These are phyloP conservation scores for Harringtonia lauricola DNA, from an alignment of 2,329 filamentous ascomycete genomes.

Conservation along the genomic window DNA sequence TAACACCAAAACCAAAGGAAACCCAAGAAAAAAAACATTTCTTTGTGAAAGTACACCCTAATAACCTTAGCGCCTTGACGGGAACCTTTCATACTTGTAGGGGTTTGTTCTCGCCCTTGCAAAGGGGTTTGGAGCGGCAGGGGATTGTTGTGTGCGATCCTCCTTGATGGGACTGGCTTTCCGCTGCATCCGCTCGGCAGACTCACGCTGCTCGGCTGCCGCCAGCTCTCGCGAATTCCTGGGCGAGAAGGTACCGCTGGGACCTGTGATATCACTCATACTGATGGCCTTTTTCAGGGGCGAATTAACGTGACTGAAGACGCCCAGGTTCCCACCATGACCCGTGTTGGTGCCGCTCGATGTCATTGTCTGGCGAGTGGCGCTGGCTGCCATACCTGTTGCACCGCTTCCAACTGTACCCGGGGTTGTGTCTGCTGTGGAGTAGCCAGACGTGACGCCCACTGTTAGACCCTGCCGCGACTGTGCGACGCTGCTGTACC, in stretches of 20 bases:
- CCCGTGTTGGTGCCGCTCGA: constrained; percentile 14
- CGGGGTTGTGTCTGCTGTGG: neutral
- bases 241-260: constrained; percentile 31
- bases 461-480: constrained; percentile 13
- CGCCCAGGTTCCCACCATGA: constrained; percentile 65
- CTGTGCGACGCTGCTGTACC: constrained; percentile 2
- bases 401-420: constrained; percentile 3
- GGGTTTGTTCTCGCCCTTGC: constrained; percentile 24
- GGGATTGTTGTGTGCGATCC: constrained; percentile 9
- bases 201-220: constrained; percentile 37
- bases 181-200: constrained; percentile 20
- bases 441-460: neutral
- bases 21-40: neutral
- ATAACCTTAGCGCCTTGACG: constrained; percentile 15
- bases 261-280: constrained; percentile 44
- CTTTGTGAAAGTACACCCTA: neutral
- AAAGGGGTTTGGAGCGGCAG: constrained; percentile 23
- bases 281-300: constrained; percentile 69
- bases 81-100: constrained; percentile 30
- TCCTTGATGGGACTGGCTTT: constrained; percentile 31
- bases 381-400: constrained; percentile 8
- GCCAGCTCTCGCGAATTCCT: constrained; percentile 53
- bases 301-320: constrained; percentile 70
- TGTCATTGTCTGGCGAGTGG: constrained; percentile 11
- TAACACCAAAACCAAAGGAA: neutral